Evolutionary conservation across 805 yeast genomes (phyloP), one percentile per base, ranked within the genome.

Genomic region (Hanseniaspora guilliermondii): DNA sequence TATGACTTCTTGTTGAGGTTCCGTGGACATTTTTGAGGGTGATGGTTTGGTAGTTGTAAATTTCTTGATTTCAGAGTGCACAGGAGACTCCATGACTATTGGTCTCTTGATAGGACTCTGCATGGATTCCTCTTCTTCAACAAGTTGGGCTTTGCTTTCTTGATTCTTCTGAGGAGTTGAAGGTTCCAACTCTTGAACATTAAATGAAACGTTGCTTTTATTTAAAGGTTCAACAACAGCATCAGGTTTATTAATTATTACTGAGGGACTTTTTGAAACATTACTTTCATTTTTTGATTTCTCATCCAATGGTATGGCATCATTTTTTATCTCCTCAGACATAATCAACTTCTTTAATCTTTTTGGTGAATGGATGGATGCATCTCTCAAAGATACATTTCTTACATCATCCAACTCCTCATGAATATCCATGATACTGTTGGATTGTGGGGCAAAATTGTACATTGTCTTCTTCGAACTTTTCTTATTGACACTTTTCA

Each of bases 341-440:
- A 21, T 16, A 27, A 30, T 24, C 21, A 22, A 21, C 12, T 40
- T 41, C 3, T 49, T 27, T 1, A 42, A 16, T 25, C 24, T 27
- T n/a, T 27, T 50, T 12, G 54, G 54, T n/a, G 54, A 50, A 16
- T 42, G 54, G 12, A 50, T 50, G 7, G 48, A 22, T 12, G 54
- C 45, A 32, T 42, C 17, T 35, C 48, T 42, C 39, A 50, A 27
- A 7, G 54, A 42, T 17, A 50, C 27, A 17, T 50, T 33, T 50
- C 54, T 42, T 5, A 11, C n/a, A 6, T 42, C 32, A 19, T 25
- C 11, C 19, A 19, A n/a, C 7, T 36, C 48, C 7, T 37, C 38
- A 17, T 39, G 6, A 2, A 24, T 47, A 25, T 50, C 54, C 25
- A 50, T 39, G 21, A 50, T 41, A 8, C 12, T 25, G 19, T 50